Evolutionary conservation across 2,329 filamentous ascomycete genomes (phyloP).

Genomic region (Aspergillus bombycis): DNA sequence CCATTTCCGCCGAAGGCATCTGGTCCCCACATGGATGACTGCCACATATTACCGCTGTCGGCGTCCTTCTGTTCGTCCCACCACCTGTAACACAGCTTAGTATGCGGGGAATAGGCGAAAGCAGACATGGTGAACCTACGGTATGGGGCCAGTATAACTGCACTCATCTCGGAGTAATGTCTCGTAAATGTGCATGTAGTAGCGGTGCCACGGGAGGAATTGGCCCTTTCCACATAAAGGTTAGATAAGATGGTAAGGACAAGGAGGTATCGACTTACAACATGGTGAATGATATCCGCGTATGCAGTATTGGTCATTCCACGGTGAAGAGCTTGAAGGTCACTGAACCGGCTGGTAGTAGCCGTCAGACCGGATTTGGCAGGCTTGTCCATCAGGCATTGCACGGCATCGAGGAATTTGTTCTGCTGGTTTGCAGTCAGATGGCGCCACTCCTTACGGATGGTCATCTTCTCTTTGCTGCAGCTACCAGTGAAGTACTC

Average conservation of each 20-base stretch:
- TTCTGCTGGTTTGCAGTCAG: background rate
- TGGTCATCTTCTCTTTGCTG: background rate
- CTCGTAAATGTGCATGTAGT: background rate
- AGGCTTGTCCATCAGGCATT: background rate
- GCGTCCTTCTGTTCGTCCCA: conserved; percentile 14
- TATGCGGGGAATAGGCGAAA: background rate
- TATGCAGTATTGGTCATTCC: conserved; percentile 13
- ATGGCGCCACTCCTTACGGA: background rate
- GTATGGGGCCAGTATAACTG: background rate
- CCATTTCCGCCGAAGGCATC: conserved; percentile 14
- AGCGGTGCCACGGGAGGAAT: background rate
- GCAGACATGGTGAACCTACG: background rate
- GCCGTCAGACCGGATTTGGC: background rate
- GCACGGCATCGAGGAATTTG: background rate
- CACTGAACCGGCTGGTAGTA: conserved; percentile 13
- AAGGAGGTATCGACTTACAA: background rate
- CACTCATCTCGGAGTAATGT: background rate
- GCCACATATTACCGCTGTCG: conserved; percentile 13
- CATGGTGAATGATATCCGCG: conserved; percentile 13
- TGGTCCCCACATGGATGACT: conserved; percentile 11
- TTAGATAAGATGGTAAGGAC: background rate
- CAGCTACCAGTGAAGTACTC: background rate
- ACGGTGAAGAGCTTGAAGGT: conserved; percentile 16
- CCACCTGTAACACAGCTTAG: background rate
- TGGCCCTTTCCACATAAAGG: background rate